Conservation (phyloP, 2,329 filamentous ascomycete genomes). For the Zasmidium citrigriseum region DNA sequence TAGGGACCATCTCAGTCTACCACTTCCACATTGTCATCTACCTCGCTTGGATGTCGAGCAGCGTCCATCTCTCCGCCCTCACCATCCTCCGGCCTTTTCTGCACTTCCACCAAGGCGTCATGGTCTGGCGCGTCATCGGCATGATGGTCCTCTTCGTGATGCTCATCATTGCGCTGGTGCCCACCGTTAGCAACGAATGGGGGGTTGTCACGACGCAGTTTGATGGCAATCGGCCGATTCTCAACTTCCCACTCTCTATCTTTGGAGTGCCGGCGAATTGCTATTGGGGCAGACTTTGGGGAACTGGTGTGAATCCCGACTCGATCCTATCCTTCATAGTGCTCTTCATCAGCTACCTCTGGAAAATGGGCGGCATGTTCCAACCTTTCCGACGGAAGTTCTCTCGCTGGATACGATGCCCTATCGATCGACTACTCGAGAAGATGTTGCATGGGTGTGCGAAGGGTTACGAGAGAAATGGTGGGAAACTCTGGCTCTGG, state of each 20-base stretch:
- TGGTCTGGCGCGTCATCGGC: conserved; percentile 14
- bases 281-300: conserved; percentile 20
- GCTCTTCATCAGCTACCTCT: conserved; percentile 28
- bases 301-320: conserved; percentile 25
- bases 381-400: conserved; percentile 13
- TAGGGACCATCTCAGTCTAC: conserved; percentile 9
- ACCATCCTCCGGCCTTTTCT: conserved; percentile 19
- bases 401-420: conserved; percentile 15
- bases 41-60: conserved; percentile 24
- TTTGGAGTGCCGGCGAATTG: conserved; percentile 22
- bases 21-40: conserved; percentile 25
- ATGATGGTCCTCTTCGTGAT: conserved; percentile 21
- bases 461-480: conserved; percentile 9
- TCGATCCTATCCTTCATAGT: conserved; percentile 23
- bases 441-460: conserved; percentile 12
- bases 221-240: neutral
- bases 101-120: conserved; percentile 9
- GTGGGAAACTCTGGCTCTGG: conserved; percentile 9
- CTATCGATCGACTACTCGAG: conserved; percentile 17
- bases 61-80: conserved; percentile 23
- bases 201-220: conserved; percentile 8
- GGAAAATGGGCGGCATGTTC: conserved; percentile 29
- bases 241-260: neutral
- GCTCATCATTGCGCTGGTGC: conserved; percentile 25
- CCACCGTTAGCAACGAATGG: conserved; percentile 25